Base-by-base conservation (phyloP, 257 asterid genomes). In the Striga asiatica region DNA sequence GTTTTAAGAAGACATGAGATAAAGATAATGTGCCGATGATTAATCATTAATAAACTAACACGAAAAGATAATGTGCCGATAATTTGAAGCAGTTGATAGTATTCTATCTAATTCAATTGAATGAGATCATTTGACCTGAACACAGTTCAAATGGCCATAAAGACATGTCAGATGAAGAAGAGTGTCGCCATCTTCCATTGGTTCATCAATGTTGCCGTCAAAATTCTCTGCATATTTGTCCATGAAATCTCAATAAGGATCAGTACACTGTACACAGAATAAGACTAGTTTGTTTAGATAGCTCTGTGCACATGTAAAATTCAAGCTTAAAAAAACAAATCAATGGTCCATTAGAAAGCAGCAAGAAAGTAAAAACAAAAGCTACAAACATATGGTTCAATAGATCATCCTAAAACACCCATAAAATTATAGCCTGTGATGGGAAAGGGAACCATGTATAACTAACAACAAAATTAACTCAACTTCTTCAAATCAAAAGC, bases 121-220 rank as follows among this genome's bases (percentile, higher is more conserved):
- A 14, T 6, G 17, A 59, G 45, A 17, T 55, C 19, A 57, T 55
- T 43, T 18, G 32, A 84, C 89, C 95, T 85, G 86, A 50, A 83
- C 94, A 34, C 95, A 89, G 10, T 66, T 32, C 48, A 85, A 64
- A 67, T 89, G 87, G 55, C 97, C 97, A 45, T 85, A 85, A 66
- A 85, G 78, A 73, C 97, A 89, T n/a, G 94, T 39, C 2, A 89
- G 82, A 71, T 85, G 97, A 59, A 89, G 97, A 52, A 85, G 86
- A n/a, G 89, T 85, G 71, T 89, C 97, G 28, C 97, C 95, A 49
- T 89, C 97, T 76, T 82, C 97, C 56, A 81, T 68, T 21, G 93
- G 85, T 45, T 82, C 80, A 42, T 89, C 83, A 60, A 89, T 82
- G 72, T 66, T 69, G 60, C 93, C 95, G 54, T 56, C 63, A 58